phyloP scores from a whole-genome alignment of 2,329 filamentous ascomycete genomes.

The Allantophomopsis cytisporea region DNA sequence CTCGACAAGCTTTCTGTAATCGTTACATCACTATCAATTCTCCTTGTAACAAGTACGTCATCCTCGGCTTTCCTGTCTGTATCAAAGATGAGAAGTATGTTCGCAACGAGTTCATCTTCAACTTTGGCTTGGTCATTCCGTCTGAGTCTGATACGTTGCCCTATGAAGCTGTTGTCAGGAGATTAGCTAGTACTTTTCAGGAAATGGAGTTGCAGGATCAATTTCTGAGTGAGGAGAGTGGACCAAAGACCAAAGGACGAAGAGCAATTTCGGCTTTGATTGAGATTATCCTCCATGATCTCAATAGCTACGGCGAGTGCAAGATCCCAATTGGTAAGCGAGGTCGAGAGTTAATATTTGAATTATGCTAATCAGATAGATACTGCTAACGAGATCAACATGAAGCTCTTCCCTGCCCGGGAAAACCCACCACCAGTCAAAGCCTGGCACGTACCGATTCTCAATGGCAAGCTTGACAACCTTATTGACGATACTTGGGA shows the following conservation, averaged over 20 bases:
- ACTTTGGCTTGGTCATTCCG: conserved; percentile 77
- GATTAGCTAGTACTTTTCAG: conserved; percentile 73
- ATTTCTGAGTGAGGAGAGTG: conserved; percentile 49
- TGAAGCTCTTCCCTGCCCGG: conserved; percentile 86
- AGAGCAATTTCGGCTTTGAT: conserved; percentile 72
- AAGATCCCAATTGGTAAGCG: conserved; percentile 86
- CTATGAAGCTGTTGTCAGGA: conserved; percentile 74
- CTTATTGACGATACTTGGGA: conserved; percentile 60
- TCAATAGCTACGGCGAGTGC: conserved; percentile 96
- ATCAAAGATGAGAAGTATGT: conserved; percentile 72
- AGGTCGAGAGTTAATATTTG: background rate
- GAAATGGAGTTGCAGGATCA: conserved; percentile 86
- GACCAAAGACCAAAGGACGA: conserved; percentile 29
- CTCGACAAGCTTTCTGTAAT: conserved; percentile 89
- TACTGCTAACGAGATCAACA: conserved; percentile 87
- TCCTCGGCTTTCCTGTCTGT: conserved; percentile 82
- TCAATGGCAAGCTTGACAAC: conserved; percentile 49
- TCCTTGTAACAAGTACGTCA: conserved; percentile 52
- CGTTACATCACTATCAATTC: conserved; percentile 73
- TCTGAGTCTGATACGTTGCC: conserved; percentile 57
- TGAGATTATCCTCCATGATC: conserved; percentile 68
- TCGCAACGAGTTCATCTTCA: conserved; percentile 97
- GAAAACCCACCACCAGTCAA: conserved; percentile 63
- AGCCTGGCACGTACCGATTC: conserved; percentile 82
- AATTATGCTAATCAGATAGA: conserved; percentile 33